Evolutionary conservation across 768 basidiomycete genomes (phyloP).

Genomic region (Leccinum ochraceum): DNA sequence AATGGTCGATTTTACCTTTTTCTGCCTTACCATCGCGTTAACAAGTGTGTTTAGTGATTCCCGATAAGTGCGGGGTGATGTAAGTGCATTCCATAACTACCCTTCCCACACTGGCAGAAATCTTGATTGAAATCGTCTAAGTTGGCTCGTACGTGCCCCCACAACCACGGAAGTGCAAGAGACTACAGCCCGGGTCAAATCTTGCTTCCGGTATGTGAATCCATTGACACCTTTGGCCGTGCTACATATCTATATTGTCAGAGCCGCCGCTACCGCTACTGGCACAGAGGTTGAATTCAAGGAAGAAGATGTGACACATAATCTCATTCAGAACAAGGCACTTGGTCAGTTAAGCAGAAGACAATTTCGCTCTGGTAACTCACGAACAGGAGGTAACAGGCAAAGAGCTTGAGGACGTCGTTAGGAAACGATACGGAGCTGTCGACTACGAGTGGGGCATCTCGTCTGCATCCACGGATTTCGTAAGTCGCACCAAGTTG

Average conservation of each 20-base stretch:
- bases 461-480: conserved; percentile 75
- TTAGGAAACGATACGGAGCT: conserved; percentile 56
- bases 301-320: conserved; percentile 38
- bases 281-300: conserved; percentile 55
- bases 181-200: conserved; percentile 58
- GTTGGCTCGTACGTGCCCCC: conserved; percentile 75
- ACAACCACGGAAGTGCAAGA: conserved; percentile 58
- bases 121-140: conserved; percentile 22
- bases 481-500: conserved; percentile 49
- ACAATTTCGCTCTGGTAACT: conserved; percentile 43
- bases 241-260: conserved; percentile 22
- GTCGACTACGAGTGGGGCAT: conserved; percentile 71
- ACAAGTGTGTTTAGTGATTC: conserved; percentile 57
- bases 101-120: not conserved
- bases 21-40: not conserved
- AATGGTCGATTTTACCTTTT: conserved; percentile 53
- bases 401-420: conserved; percentile 57
- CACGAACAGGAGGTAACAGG: too few relatives aligned
- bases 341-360: conserved; percentile 42
- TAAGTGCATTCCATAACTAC: conserved; percentile 34
- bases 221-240: not conserved
- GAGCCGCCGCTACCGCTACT: conserved; percentile 68
- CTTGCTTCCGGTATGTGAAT: conserved; percentile 66
- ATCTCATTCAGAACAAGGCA: conserved; percentile 66
- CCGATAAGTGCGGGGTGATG: conserved; percentile 75